Evolutionary conservation across 805 yeast species (phyloP), one percentile per base, ranked within the genome.

Genomic region (Barnettozyma pratensis): DNA sequence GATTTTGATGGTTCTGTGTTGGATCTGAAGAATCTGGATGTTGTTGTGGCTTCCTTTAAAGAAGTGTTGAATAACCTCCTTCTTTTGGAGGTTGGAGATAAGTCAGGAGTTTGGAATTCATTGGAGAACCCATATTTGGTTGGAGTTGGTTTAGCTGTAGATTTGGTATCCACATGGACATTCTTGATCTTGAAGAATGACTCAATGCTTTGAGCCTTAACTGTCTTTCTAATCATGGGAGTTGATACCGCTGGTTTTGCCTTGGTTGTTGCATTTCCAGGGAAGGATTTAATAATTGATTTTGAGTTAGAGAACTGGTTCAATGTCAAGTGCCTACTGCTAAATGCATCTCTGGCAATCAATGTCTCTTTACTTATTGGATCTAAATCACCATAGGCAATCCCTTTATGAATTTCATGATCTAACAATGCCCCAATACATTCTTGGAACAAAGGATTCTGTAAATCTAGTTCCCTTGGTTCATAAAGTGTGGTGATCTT

Each of bases 381-480:
- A 62, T 84, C 79, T 8, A 86, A 55, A 7, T 72, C 74, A 1
- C 95, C 97, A 14, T 53, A 54, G 8, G 96, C 87, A 25, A 90
- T 73, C 39, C 67, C 65, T 1, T 53, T 53, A 56, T 87, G 91
- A 8, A 78, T 54, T 1, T 72, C 74, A 39, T 74, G 73, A 57
- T 72, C 59, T 28, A 51, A 43, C 11, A 66, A 67, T 3, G 53
- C 47, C 4, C 77, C 80, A 53, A 70, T 65, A 39, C 76, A 74
- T 8, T 68, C 60, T 31, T 74, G 58, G 3, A 64, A 56, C 25
- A 56, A 57, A 4, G 63, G 60, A 28, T 60, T 49, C 4, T 28
- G 3, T 3, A 60, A 46, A 5, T 61, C 59, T 4, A 63, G 68
- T 1, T 63, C 67, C 0, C 85, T 83, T 10, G 83, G 69, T 4